Evolutionary conservation across 2,329 filamentous ascomycete species (phyloP).

Genomic region (Fusarium irregulare): DNA sequence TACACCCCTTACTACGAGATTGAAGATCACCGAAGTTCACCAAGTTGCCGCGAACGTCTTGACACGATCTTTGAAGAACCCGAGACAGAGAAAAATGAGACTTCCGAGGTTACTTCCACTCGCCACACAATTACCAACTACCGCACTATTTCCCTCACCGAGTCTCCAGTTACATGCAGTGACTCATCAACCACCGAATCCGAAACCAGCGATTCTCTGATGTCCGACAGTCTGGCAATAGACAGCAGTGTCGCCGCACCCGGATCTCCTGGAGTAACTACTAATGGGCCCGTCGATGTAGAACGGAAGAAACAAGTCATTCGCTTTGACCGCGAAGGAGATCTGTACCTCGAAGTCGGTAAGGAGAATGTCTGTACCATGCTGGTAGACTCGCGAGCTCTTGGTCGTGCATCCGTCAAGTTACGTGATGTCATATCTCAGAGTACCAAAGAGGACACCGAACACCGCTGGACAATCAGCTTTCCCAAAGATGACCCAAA

Average conservation of each 20-base stretch:
- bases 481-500: slow-evolving; percentile 10
- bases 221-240: not conserved
- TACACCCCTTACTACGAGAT: not conserved
- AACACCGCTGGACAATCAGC: slow-evolving; percentile 2
- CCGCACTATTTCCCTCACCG: not conserved
- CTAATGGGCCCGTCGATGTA: not conserved
- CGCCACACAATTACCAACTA: not conserved
- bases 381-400: slow-evolving; percentile 26
- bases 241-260: not conserved
- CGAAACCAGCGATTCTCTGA: not conserved
- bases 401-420: slow-evolving; percentile 11
- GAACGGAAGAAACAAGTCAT: not conserved
- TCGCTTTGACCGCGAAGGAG: slow-evolving; percentile 18
- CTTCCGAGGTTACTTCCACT: not conserved
- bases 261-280: too few relatives aligned
- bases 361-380: not conserved
- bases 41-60: not conserved
- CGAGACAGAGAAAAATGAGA: not conserved
- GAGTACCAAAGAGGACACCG: not conserved
- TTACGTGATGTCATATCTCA: not conserved
- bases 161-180: not conserved
- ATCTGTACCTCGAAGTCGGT: slow-evolving; percentile 17
- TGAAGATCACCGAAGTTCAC: not conserved
- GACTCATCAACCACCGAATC: not conserved
- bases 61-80: not conserved